Conservation (phyloP, 352 stramenopile species). For the Phytophthora pistaciae region DNA sequence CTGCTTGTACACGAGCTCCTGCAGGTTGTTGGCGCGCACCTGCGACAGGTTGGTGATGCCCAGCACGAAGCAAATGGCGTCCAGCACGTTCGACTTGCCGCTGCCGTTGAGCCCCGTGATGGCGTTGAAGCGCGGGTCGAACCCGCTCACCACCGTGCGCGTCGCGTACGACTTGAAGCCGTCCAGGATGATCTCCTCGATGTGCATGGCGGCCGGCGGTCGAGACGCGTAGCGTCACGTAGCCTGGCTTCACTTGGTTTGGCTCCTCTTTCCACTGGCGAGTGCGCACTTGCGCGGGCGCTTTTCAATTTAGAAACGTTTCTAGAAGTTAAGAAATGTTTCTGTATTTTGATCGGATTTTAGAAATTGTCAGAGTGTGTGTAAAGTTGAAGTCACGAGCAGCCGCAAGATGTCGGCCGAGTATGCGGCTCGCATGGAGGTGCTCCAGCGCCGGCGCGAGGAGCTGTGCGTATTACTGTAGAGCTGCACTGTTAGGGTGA, state of each 20-base stretch:
- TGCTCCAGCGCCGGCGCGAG: conserved; percentile 58
- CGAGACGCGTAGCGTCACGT: neutral
- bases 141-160: conserved; percentile 98
- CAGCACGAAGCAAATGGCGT: conserved; percentile 99
- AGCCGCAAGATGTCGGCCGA: conserved; percentile 58
- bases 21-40: conserved; percentile 98
- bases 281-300: neutral
- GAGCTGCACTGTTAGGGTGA: neutral
- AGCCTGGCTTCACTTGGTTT: neutral
- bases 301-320: neutral
- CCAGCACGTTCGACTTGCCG: conserved; percentile 99
- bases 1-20: conserved; percentile 99
- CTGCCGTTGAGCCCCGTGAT: conserved; percentile 99
- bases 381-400: conserved; percentile 18
- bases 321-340: neutral
- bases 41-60: conserved; percentile 99
- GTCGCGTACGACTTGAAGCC: conserved; percentile 99
- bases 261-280: neutral
- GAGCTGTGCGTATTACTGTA: conserved; percentile 53
- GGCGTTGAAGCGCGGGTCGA: conserved; percentile 99
- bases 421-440: conserved; percentile 71
- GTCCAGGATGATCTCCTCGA: conserved; percentile 99
- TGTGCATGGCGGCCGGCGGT: conserved; percentile 89
- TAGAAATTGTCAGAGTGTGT: neutral
- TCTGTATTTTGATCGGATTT: neutral